A percentile compares a stretch with the other conserved stretches of the same genome.
Evolutionary conservation across 176 grass and related monocot species (phyloP).

Genomic region (Oryza officinalis): DNA sequence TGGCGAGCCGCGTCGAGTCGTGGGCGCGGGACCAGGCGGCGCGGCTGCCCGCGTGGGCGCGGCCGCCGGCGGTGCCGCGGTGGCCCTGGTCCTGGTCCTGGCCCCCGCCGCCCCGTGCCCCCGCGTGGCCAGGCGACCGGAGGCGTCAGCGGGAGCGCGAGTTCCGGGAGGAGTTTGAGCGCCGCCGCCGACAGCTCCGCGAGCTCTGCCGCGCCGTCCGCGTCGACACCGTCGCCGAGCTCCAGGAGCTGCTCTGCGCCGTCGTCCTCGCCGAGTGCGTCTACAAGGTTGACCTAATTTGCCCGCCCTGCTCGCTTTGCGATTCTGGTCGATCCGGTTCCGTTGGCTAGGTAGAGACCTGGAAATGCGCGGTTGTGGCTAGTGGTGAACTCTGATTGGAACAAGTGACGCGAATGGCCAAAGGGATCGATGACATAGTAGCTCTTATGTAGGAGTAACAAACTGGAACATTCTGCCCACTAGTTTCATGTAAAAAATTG

Average conservation of each 20-base stretch:
- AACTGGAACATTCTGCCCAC: neutral
- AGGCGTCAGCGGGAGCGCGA: constrained; percentile 55
- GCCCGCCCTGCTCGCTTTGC: neutral
- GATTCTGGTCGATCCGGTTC: neutral
- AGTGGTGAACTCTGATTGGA: neutral
- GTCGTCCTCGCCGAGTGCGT: constrained; percentile 93
- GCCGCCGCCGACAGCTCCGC: constrained; percentile 47
- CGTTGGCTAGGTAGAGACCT: neutral
- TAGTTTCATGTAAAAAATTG: constrained; percentile 15
- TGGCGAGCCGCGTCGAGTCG: constrained; percentile 67
- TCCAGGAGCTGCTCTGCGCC: constrained; percentile 89
- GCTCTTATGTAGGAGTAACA: neutral
- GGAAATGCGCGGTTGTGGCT: neutral
- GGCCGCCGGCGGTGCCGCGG: constrained; percentile 31
- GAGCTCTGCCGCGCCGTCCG: constrained; percentile 79
- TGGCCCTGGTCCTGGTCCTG: constrained; percentile 40
- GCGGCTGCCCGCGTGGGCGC: constrained; percentile 48
- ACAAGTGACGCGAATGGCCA: neutral
- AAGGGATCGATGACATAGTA: neutral
- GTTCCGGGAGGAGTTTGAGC: constrained; percentile 70
- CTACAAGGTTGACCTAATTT: constrained; percentile 71
- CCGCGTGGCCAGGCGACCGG: constrained; percentile 45
- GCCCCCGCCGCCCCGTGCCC: constrained; percentile 32
- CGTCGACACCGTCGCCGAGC: constrained; percentile 75
- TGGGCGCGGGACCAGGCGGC: constrained; percentile 69